Evolutionary conservation across 345 rosid genomes (phyloP).

Genomic region (Streptanthus diversifolius): DNA sequence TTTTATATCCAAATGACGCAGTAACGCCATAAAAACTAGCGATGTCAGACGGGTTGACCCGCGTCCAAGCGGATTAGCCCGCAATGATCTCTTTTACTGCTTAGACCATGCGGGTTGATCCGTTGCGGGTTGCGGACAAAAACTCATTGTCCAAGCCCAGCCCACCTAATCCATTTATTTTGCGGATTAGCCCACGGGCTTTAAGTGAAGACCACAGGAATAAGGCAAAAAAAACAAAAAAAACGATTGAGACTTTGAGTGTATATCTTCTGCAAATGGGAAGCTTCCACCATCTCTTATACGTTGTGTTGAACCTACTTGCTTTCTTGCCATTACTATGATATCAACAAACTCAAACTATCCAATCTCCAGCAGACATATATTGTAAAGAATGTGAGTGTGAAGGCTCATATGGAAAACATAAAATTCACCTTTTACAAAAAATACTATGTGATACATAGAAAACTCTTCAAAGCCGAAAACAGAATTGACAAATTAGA

Average conservation of each 20-base stretch:
- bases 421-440: too few relatives aligned
- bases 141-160: too few relatives aligned
- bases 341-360: slow-evolving; percentile 6
- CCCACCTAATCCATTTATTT: not conserved
- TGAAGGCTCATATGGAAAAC: too few relatives aligned
- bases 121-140: too few relatives aligned
- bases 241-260: slow-evolving; percentile 77
- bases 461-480: slow-evolving; percentile 51
- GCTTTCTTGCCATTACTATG: slow-evolving; percentile 75
- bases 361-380: not conserved
- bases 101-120: too few relatives aligned
- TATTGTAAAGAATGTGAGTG: too few relatives aligned
- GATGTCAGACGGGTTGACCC: too few relatives aligned
- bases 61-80: too few relatives aligned
- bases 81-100: too few relatives aligned
- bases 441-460: slow-evolving; percentile 52
- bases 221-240: slow-evolving; percentile 61
- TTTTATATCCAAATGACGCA: not conserved
- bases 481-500: not conserved
- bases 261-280: slow-evolving; percentile 64
- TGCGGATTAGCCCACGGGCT: too few relatives aligned
- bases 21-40: not conserved
- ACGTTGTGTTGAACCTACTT: slow-evolving; percentile 67
- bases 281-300: slow-evolving; percentile 70
- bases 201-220: slow-evolving; percentile 54